phyloP scores from a whole-genome alignment of 352 stramenopile species.

The Pythium brachiatum region DNA sequence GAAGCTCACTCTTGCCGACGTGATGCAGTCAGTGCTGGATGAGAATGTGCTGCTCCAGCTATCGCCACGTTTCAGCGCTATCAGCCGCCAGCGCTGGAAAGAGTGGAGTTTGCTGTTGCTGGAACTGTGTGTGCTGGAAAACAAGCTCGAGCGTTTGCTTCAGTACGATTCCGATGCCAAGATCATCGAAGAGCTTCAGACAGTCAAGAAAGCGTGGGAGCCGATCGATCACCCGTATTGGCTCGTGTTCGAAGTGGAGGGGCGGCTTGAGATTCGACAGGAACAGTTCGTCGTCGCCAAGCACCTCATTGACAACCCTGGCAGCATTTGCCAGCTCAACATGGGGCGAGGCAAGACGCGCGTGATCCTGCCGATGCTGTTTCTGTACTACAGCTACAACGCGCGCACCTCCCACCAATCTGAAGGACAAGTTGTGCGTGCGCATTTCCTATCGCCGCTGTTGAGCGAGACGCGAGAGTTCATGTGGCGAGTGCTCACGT shows the following conservation, averaged over 20 bases:
- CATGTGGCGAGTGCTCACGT: constrained; percentile 55
- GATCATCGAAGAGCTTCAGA: constrained; percentile 56
- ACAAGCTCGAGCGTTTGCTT: constrained; percentile 54
- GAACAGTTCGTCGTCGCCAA: constrained; percentile 73
- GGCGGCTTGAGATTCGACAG: constrained; percentile 71
- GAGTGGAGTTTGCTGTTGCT: constrained; percentile 31
- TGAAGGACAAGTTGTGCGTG: constrained; percentile 32
- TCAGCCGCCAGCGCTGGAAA: constrained; percentile 23
- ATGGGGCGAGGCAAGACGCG: constrained; percentile 89
- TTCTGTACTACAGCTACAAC: constrained; percentile 56
- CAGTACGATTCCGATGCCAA: background rate
- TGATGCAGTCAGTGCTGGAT: constrained; percentile 42
- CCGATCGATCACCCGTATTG: constrained; percentile 62
- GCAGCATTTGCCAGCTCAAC: constrained; percentile 80
- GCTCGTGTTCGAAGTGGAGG: constrained; percentile 88
- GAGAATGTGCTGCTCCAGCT: constrained; percentile 30
- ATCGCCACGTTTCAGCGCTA: constrained; percentile 24
- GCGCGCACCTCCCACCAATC: background rate
- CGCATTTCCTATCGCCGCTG: constrained; percentile 60
- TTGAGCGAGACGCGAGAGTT: constrained; percentile 66
- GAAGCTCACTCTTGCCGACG: constrained; percentile 30
- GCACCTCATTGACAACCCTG: constrained; percentile 67
- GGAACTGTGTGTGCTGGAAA: constrained; percentile 73
- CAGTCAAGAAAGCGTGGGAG: constrained; percentile 42
- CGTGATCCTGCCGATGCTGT: constrained; percentile 88